Percentiles rank a stretch among this genome's conserved stretches.
Conservation (phyloP, 305 asterid species). For the Lippia alba region DNA sequence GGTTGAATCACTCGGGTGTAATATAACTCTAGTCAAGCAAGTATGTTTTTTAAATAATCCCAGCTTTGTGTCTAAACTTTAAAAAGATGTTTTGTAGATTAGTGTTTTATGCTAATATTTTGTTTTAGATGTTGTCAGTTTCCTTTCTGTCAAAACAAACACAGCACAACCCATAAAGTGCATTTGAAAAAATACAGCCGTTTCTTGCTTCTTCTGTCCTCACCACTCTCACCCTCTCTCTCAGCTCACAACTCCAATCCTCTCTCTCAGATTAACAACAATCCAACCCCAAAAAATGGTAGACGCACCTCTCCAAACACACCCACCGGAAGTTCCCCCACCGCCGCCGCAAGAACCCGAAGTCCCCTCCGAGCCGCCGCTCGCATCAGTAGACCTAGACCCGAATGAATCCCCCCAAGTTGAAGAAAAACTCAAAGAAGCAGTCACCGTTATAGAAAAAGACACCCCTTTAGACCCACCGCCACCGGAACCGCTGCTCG, state of each 20-base stretch:
- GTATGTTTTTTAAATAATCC: too few species aligned
- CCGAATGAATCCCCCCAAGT: slow-evolving; percentile 25
- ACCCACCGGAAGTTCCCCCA: slow-evolving; percentile 27
- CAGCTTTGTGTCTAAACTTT: too few species aligned
- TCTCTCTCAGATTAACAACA: not conserved
- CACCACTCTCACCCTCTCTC: slow-evolving; percentile 9
- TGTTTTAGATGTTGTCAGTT: not conserved
- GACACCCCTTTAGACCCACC: slow-evolving; percentile 52
- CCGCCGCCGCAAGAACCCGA: slow-evolving; percentile 25
- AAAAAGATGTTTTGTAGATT: too few species aligned
- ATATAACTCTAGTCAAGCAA: too few species aligned
- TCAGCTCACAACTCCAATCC: not conserved
- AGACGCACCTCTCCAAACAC: slow-evolving; percentile 37
- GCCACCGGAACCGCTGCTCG: slow-evolving; percentile 44
- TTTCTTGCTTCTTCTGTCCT: slow-evolving; percentile 23
- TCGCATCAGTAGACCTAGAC: slow-evolving; percentile 48
- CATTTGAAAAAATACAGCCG: not conserved
- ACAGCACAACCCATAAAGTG: slow-evolving; percentile 6
- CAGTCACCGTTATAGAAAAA: slow-evolving; percentile 52
- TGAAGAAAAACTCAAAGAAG: slow-evolving; percentile 42
- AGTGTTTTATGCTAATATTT: not conserved
- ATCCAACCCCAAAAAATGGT: slow-evolving; percentile 33
- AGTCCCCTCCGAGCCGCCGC: slow-evolving; percentile 38
- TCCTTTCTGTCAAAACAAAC: slow-evolving; percentile 24
- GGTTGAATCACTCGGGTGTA: too few species aligned